Evolutionary conservation across 192 early-diverging fungal genomes (phyloP).

Genomic region (Martensiomyces pterosporus): DNA sequence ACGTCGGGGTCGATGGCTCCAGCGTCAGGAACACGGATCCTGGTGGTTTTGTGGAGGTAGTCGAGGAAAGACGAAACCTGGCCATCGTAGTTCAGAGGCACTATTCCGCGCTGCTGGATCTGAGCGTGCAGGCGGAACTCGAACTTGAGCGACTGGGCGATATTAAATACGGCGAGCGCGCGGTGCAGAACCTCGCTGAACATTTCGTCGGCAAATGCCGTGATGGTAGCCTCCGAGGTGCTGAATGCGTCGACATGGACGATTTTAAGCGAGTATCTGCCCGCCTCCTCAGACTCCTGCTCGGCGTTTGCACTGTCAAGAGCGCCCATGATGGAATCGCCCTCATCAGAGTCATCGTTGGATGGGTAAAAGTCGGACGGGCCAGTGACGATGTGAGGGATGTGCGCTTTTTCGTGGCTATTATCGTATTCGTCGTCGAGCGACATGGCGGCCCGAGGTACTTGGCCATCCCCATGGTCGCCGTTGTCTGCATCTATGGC

Average conservation of each 20-base stretch:
- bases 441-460: too few relatives aligned
- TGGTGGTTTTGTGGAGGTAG: slow-evolving; percentile 13
- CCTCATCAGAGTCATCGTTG: slow-evolving; percentile 45
- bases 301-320: slow-evolving; percentile 19
- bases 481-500: too few relatives aligned
- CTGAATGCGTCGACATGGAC: slow-evolving; percentile 20
- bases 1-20: slow-evolving; percentile 16
- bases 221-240: slow-evolving; percentile 17
- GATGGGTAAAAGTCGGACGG: slow-evolving; percentile 28
- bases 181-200: slow-evolving; percentile 38
- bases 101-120: slow-evolving; percentile 19
- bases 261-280: slow-evolving; percentile 12
- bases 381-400: slow-evolving; percentile 9
- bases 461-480: too few relatives aligned
- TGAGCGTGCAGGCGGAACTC: slow-evolving; percentile 21
- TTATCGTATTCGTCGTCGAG: background rate
- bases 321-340: slow-evolving; percentile 41
- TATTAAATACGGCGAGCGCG: slow-evolving; percentile 17
- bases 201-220: slow-evolving; percentile 28
- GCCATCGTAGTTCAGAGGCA: slow-evolving; percentile 13
- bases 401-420: slow-evolving; percentile 18
- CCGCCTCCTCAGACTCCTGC: slow-evolving; percentile 16
- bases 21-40: slow-evolving; percentile 4
- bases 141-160: slow-evolving; percentile 8
- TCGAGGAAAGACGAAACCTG: slow-evolving; percentile 20